Evolutionary conservation across 805 yeast species (phyloP).

Genomic region (Yarrowia porcina): DNA sequence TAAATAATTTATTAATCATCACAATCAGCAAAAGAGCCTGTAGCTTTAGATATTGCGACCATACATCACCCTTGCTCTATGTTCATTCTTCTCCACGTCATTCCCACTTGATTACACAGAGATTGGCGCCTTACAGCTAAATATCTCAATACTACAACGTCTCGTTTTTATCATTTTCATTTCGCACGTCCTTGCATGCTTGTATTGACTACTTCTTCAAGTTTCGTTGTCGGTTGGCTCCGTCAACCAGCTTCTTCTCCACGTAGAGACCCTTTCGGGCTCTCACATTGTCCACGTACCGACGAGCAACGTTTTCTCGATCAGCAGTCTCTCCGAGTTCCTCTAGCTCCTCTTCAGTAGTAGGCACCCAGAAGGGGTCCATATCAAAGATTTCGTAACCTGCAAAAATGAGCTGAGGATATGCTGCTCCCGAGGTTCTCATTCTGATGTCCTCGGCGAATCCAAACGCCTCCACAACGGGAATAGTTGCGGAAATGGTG

Average conservation of each 20-base stretch:
- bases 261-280: constrained; percentile 83
- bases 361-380: constrained; percentile 99
- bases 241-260: constrained; percentile 84
- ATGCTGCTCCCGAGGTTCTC: constrained; percentile 93
- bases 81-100: no score
- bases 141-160: background rate
- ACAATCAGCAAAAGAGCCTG: no score
- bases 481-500: constrained; percentile 76
- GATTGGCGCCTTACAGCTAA: no score
- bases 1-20: background rate
- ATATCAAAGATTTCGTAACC: constrained; percentile 84
- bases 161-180: no score
- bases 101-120: no score
- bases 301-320: constrained; percentile 83
- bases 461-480: constrained; percentile 96
- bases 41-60: no score
- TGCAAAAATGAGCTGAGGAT: constrained; percentile 87
- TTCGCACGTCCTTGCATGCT: no score
- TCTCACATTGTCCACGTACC: constrained; percentile 78
- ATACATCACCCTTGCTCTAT: no score
- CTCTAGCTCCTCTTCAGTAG: constrained; percentile 93
- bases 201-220: constrained; percentile 42
- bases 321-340: constrained; percentile 91
- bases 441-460: constrained; percentile 92
- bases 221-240: constrained; percentile 93